phyloP scores from a whole-genome alignment of 2,329 filamentous ascomycete genomes.

The Rosellinia necatrix region DNA sequence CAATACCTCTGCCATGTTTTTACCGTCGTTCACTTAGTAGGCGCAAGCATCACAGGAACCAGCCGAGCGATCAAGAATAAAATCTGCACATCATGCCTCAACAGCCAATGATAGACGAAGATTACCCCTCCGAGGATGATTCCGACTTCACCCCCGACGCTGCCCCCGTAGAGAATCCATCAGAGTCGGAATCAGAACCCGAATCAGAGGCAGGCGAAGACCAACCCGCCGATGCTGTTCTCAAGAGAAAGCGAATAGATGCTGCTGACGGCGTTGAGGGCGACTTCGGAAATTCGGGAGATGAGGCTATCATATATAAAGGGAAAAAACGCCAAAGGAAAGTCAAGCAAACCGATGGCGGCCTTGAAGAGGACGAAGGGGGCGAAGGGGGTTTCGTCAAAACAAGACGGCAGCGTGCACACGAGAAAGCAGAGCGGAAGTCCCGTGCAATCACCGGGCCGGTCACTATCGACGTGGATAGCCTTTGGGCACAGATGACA shows the following conservation, averaged over 20 bases:
- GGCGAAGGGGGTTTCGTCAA: slow-evolving; percentile 69
- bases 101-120: slow-evolving; percentile 49
- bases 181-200: slow-evolving; percentile 61
- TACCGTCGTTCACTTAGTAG: too few relatives aligned
- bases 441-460: slow-evolving; percentile 57
- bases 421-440: slow-evolving; percentile 66
- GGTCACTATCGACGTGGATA: slow-evolving; percentile 73
- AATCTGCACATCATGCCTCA: slow-evolving; percentile 46
- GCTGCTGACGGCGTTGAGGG: slow-evolving; percentile 43
- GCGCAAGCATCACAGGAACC: not conserved
- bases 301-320: slow-evolving; percentile 69
- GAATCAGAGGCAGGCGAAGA: slow-evolving; percentile 51
- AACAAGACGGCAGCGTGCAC: slow-evolving; percentile 71
- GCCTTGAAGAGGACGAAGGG: slow-evolving; percentile 53
- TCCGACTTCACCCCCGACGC: slow-evolving; percentile 72
- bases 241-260: slow-evolving; percentile 41
- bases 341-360: slow-evolving; percentile 48
- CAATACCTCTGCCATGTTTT: too few relatives aligned
- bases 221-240: slow-evolving; percentile 23
- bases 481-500: slow-evolving; percentile 71
- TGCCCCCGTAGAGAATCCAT: slow-evolving; percentile 50
- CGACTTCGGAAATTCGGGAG: slow-evolving; percentile 71
- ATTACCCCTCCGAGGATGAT: slow-evolving; percentile 73
- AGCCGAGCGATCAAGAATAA: not conserved
- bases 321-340: slow-evolving; percentile 59